Conservation (phyloP, 441 rosid species). For the Theobroma grandiflorum region DNA sequence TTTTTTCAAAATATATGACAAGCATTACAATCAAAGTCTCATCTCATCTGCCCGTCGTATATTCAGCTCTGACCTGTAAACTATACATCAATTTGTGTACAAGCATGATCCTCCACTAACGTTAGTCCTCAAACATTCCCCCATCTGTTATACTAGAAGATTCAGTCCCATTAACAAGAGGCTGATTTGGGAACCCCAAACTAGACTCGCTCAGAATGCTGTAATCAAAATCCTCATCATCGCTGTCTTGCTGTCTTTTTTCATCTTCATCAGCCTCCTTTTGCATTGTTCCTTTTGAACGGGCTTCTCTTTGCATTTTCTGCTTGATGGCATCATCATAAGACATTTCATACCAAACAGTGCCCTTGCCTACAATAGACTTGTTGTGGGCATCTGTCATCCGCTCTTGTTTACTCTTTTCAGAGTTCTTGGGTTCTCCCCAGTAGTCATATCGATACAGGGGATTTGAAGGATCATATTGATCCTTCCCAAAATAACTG, state of each 20-base stretch:
- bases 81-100: neutral
- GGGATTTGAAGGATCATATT: constrained; percentile 87
- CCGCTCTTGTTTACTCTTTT: constrained; percentile 81
- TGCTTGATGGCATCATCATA: constrained; percentile 82
- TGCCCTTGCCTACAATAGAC: constrained; percentile 83
- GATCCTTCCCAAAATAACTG: constrained; percentile 86
- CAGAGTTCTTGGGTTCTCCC: constrained; percentile 96
- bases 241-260: constrained; percentile 32
- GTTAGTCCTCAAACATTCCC: constrained; percentile 57
- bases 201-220: constrained; percentile 66
- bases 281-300: constrained; percentile 35
- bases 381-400: constrained; percentile 84
- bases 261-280: constrained; percentile 40
- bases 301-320: constrained; percentile 61
- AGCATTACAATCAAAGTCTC: neutral
- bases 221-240: constrained; percentile 58
- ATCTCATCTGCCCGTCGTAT: neutral
- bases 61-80: neutral
- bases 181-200: constrained; percentile 54
- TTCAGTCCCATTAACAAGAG: constrained; percentile 82
- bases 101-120: neutral
- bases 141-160: constrained; percentile 65
- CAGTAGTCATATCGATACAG: constrained; percentile 87
- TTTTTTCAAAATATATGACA: no score
- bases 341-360: constrained; percentile 87